These are phyloP conservation scores for Lachnellula hyalina DNA, from an alignment of 2,329 filamentous ascomycete genomes.

Conservation along the genomic window DNA sequence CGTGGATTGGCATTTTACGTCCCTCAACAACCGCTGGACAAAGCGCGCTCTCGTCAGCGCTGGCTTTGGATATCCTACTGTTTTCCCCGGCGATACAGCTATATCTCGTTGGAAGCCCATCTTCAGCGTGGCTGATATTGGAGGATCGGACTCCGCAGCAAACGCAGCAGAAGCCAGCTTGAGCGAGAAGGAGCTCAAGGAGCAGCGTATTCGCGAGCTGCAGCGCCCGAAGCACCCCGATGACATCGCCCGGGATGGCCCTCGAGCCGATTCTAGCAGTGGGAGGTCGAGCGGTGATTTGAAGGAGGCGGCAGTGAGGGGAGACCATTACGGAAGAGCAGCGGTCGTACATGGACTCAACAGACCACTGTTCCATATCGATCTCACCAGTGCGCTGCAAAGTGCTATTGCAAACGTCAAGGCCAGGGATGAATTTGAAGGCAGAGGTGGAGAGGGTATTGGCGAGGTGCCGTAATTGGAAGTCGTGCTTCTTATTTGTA, in stretches of 20 bases:
- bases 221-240: slow-evolving; percentile 27
- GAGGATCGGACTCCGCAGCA: slow-evolving; percentile 65
- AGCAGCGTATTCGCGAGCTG: slow-evolving; percentile 17
- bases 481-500: neutral
- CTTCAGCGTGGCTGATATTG: slow-evolving; percentile 85
- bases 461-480: slow-evolving; percentile 16
- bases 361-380: slow-evolving; percentile 87
- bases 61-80: slow-evolving; percentile 78
- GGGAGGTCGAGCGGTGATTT: slow-evolving; percentile 14
- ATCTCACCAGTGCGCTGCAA: slow-evolving; percentile 83
- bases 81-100: slow-evolving; percentile 31
- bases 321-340: slow-evolving; percentile 35
- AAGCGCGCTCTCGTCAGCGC: slow-evolving; percentile 83
- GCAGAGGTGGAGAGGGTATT: slow-evolving; percentile 22
- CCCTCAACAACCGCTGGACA: slow-evolving; percentile 89
- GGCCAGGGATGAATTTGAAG: slow-evolving; percentile 39
- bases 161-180: slow-evolving; percentile 59
- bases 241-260: slow-evolving; percentile 22
- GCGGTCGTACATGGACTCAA: slow-evolving; percentile 81
- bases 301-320: slow-evolving; percentile 6
- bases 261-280: slow-evolving; percentile 13
- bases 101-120: slow-evolving; percentile 81
- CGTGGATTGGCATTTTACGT: slow-evolving; percentile 96
- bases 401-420: slow-evolving; percentile 78
- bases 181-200: slow-evolving; percentile 46